Conservation (phyloP, 2,329 filamentous ascomycete genomes). For the Zopfia rhizophila region DNA sequence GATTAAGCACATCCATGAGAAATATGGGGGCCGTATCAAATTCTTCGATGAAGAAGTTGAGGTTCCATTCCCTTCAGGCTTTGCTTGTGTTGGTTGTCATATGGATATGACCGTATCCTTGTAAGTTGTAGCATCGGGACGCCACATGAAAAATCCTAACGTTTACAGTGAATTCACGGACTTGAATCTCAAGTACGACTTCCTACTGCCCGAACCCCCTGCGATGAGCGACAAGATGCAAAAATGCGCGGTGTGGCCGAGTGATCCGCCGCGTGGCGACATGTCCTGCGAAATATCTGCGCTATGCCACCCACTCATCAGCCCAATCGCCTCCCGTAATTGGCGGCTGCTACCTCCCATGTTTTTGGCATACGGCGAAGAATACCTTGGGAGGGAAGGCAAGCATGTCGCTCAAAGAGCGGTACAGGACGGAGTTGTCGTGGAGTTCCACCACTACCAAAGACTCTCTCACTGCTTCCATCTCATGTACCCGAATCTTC, state of each 20-base stretch:
- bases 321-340: conserved; percentile 62
- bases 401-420: conserved; percentile 67
- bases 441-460: conserved; percentile 76
- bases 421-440: conserved; percentile 63
- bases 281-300: conserved; percentile 52
- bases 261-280: conserved; percentile 52
- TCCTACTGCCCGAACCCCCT: conserved; percentile 53
- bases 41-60: conserved; percentile 68
- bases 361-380: conserved; percentile 74
- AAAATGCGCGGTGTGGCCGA: conserved; percentile 61
- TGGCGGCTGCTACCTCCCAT: conserved; percentile 77
- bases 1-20: conserved; percentile 67
- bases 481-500: conserved; percentile 32
- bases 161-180: too few species aligned
- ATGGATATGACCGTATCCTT: conserved; percentile 74
- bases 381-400: conserved; percentile 73
- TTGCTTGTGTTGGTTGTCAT: conserved; percentile 52
- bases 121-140: conserved; percentile 69
- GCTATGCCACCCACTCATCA: conserved; percentile 71
- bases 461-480: conserved; percentile 77
- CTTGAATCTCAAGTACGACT: conserved; percentile 69
- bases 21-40: conserved; percentile 55
- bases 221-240: background rate
- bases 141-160: too few species aligned
- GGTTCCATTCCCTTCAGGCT: conserved; percentile 72